phyloP scores from a whole-genome alignment of 768 basidiomycete genomes.

The Suillus cothurnatus region DNA sequence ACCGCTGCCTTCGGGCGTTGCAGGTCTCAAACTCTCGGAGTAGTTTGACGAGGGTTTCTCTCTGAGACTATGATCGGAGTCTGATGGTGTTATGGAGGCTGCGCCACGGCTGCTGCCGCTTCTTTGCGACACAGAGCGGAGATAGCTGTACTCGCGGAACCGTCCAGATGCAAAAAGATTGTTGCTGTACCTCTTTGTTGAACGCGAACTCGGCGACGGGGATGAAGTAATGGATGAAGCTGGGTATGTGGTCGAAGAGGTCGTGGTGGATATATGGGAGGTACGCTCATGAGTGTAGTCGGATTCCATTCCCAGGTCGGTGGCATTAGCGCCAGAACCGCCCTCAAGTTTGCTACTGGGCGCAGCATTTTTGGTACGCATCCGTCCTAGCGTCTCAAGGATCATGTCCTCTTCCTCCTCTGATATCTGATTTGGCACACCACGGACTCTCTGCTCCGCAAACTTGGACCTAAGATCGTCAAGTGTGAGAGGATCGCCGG shows the following conservation, averaged over 20 bases:
- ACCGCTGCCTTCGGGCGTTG: conserved; percentile 55
- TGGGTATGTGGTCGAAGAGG: conserved; percentile 39
- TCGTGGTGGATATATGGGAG: conserved; percentile 39
- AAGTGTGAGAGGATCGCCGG: conserved; percentile 66
- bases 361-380: conserved; percentile 41
- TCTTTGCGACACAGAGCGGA: conserved; percentile 55
- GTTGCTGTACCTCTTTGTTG: conserved; percentile 78
- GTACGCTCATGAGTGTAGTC: conserved; percentile 35
- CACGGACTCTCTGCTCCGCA: conserved; percentile 75
- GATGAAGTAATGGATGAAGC: conserved; percentile 45
- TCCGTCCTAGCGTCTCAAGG: conserved; percentile 65
- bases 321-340: conserved; percentile 15
- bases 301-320: conserved; percentile 28
- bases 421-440: conserved; percentile 66
- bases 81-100: conserved; percentile 48
- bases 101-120: conserved; percentile 42
- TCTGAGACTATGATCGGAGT: conserved; percentile 45
- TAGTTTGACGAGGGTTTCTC: conserved; percentile 47
- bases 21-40: conserved; percentile 49
- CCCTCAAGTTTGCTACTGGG: conserved; percentile 20
- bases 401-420: conserved; percentile 88
- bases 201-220: conserved; percentile 39
- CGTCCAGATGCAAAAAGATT: conserved; percentile 85
- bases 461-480: conserved; percentile 67
- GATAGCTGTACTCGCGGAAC: conserved; percentile 72